phyloP scores from a whole-genome alignment of 495 filamentous ascomycete species.

The Cetradonia linearis region DNA sequence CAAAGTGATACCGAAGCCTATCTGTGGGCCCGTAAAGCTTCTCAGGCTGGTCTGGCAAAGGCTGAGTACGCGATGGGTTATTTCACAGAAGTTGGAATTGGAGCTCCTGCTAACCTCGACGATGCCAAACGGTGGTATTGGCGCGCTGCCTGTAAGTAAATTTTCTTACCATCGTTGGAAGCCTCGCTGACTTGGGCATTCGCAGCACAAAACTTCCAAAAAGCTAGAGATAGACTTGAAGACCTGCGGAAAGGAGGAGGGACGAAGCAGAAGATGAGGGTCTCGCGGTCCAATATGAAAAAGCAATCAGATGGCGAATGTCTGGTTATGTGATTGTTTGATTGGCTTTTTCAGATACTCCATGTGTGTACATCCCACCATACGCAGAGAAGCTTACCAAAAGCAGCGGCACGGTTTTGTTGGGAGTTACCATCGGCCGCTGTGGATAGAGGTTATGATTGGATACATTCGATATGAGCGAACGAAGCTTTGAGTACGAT shows the following conservation, averaged over 20 bases:
- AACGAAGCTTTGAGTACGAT: background rate
- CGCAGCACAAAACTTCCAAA: slow-evolving; percentile 83
- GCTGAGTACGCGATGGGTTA: slow-evolving; percentile 98
- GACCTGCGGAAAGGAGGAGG: slow-evolving; percentile 46
- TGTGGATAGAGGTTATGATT: slow-evolving; percentile 1
- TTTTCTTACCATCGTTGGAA: slow-evolving; percentile 13
- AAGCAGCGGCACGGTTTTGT: background rate
- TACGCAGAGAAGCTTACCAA: background rate
- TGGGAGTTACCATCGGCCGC: background rate
- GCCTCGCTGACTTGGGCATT: slow-evolving; percentile 18
- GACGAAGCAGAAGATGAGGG: slow-evolving; percentile 18
- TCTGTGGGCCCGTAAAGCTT: slow-evolving; percentile 91
- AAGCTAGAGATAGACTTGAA: slow-evolving; percentile 82
- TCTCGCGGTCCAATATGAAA: slow-evolving; percentile 19
- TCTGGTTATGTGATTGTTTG: slow-evolving; percentile 13
- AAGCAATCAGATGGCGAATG: slow-evolving; percentile 20
- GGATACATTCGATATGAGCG: background rate
- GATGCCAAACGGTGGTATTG: slow-evolving; percentile 98
- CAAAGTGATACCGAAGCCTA: slow-evolving; percentile 96
- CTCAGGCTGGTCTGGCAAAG: slow-evolving; percentile 72
- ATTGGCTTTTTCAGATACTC: background rate
- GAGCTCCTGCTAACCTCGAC: slow-evolving; percentile 73
- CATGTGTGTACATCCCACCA: background rate
- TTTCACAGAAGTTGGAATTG: slow-evolving; percentile 92
- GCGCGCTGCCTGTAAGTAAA: slow-evolving; percentile 81